Base-by-base conservation (phyloP, 2,329 filamentous ascomycete genomes). In the Fusarium domesticum region DNA sequence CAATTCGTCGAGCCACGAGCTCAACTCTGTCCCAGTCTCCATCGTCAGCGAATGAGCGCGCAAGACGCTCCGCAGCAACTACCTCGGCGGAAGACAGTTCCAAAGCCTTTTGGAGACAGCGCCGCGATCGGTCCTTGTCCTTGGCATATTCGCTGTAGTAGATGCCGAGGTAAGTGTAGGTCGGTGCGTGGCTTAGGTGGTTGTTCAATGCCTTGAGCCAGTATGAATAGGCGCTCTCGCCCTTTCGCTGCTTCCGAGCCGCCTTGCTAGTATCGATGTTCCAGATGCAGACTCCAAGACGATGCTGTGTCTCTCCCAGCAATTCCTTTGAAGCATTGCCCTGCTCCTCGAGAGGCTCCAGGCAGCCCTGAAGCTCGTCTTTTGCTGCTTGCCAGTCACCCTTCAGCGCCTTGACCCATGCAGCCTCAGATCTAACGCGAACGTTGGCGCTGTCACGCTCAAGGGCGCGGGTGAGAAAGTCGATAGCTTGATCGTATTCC, bases 11-110 rank as follows among this genome's bases (percentile, higher is more conserved):
- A 2, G 93, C 87, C 23, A 98, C 84, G 16, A 95, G 81, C 69
- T 97, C 93, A 6, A 98, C 95, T 39, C 95, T 83, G 54, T 97
- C 93, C 93, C 93, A 98, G 60, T 98, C 93, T 30, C 87, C 83
- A 54, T 90, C 84, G 42, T 95, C 84, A 0, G 95, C 92, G 64
- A 96, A 98, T 0, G 83, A 84, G 47, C 81, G 80, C 2, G 93
- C 91, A 14, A 98, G 77, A 19, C 89, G 81, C 65, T 97, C 89
- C 0, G 93, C 93, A 28, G 93, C 89, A 55, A 85, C 76, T 1
- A 96, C 80, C 63, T 98, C 93, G 0, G 87, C 84, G 0, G 89
- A 73, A 0, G 93, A 98, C 3, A 98, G 72, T 65, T 98, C 93
- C 38, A 98, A 87, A 0, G 93, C 93, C 64, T 97, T 96, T 59